A percentile compares a stretch with the other conserved stretches of the same genome.
Evolutionary conservation across 2,329 filamentous ascomycete species (phyloP).

Genomic region (Aspergillaceae sp.): DNA sequence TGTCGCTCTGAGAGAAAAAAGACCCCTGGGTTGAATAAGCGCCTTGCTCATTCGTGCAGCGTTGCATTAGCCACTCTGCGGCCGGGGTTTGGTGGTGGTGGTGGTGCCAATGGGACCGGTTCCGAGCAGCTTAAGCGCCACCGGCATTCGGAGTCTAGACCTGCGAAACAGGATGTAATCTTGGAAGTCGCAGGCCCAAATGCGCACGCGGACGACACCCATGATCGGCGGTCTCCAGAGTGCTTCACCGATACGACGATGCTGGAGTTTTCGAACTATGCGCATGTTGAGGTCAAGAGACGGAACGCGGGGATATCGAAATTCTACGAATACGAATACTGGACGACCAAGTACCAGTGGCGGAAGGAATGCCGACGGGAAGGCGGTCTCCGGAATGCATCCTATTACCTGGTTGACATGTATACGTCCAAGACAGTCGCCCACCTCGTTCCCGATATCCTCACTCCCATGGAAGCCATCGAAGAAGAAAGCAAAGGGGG

Average conservation of each 20-base stretch:
- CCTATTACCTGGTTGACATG: conserved; percentile 70
- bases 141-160: conserved; percentile 52
- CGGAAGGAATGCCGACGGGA: conserved; percentile 63
- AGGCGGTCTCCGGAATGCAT: conserved; percentile 54
- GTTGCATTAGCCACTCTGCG: conserved; percentile 50
- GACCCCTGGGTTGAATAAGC: conserved; percentile 43
- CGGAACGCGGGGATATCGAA: conserved; percentile 48
- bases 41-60: conserved; percentile 50
- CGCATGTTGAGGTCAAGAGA: conserved; percentile 73
- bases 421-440: conserved; percentile 60
- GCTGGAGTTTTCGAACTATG: conserved; percentile 96
- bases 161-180: conserved; percentile 32
- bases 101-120: too few species aligned
- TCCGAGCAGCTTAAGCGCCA: conserved; percentile 34
- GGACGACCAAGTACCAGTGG: conserved; percentile 81
- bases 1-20: conserved; percentile 67
- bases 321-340: conserved; percentile 88
- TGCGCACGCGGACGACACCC: conserved; percentile 5
- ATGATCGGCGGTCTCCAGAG: conserved; percentile 17
- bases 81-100: conserved; percentile 30
- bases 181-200: conserved; percentile 10
- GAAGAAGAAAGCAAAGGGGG: conserved; percentile 71
- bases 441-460: conserved; percentile 72
- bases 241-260: conserved; percentile 67
- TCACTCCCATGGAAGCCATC: conserved; percentile 60